These are phyloP conservation scores for Penstemon barbatus DNA, from an alignment of 257 asterid species.

Conservation along the genomic window DNA sequence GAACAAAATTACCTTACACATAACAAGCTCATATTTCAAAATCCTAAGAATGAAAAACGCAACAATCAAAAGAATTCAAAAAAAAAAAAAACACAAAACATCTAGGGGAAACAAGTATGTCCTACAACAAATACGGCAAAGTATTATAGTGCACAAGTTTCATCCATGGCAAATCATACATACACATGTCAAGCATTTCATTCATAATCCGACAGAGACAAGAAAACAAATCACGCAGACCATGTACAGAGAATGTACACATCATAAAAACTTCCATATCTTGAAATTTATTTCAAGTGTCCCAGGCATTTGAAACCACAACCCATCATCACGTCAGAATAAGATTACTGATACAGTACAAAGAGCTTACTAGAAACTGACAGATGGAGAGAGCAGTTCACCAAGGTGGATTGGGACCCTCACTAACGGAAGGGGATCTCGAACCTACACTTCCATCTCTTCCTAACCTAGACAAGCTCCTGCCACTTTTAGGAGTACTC, in stretches of 20 bases:
- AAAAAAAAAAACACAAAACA: neutral
- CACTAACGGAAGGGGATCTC: constrained; percentile 73
- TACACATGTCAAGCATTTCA: constrained; percentile 1
- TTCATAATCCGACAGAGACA: neutral
- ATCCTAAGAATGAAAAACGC: neutral
- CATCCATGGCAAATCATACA: constrained; percentile 9
- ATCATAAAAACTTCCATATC: constrained; percentile 4
- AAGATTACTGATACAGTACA: constrained; percentile 22
- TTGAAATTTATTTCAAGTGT: constrained; percentile 4
- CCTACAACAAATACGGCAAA: no score
- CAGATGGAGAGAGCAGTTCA: constrained; percentile 29
- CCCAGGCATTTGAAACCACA: constrained; percentile 16
- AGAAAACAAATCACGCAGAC: neutral
- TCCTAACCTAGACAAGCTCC: constrained; percentile 89
- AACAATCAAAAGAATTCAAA: neutral
- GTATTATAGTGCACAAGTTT: constrained; percentile 2
- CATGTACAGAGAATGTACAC: constrained; percentile 1
- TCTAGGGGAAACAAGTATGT: neutral
- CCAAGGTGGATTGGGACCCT: constrained; percentile 72
- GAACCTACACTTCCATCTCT: constrained; percentile 56
- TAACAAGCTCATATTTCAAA: neutral
- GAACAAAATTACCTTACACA: neutral
- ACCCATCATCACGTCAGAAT: constrained; percentile 23
- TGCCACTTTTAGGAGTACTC: constrained; percentile 76
- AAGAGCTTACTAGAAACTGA: constrained; percentile 19